phyloP scores from a whole-genome alignment of 2,329 filamentous ascomycete genomes.

The Huntiella abstrusa region DNA sequence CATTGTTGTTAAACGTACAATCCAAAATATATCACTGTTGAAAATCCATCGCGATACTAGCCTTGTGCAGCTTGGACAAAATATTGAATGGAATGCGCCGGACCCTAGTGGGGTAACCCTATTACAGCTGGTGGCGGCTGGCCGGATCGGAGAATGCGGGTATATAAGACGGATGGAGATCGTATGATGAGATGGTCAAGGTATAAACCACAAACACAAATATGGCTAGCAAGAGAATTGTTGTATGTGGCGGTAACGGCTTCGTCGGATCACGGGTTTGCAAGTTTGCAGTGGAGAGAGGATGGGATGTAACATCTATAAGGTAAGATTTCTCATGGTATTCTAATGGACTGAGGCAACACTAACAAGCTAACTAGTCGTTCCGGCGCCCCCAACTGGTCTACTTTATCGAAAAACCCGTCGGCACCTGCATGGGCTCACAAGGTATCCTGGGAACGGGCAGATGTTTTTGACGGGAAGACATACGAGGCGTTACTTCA shows the following conservation, averaged over 20 bases:
- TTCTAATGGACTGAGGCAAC: background rate
- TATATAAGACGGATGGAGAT: no score
- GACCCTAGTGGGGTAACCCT: no score
- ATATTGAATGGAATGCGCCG: no score
- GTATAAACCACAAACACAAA: slow-evolving; percentile 18
- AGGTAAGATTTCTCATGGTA: slow-evolving; percentile 36
- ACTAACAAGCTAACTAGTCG: slow-evolving; percentile 35
- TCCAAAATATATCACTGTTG: no score
- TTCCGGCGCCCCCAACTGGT: slow-evolving; percentile 78
- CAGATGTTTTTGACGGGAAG: slow-evolving; percentile 66
- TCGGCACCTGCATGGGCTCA: slow-evolving; percentile 62
- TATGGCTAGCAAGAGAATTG: slow-evolving; percentile 52
- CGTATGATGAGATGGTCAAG: background rate
- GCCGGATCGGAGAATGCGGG: no score
- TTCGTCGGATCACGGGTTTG: slow-evolving; percentile 83
- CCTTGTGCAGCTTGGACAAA: no score
- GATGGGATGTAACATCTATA: slow-evolving; percentile 84
- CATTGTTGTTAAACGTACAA: slow-evolving; percentile 22
- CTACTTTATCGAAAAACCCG: slow-evolving; percentile 50
- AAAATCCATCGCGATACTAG: no score
- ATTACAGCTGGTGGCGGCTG: no score
- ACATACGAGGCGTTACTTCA: slow-evolving; percentile 62
- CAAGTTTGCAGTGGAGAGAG: slow-evolving; percentile 65
- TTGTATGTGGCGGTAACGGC: slow-evolving; percentile 86
- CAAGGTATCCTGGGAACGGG: slow-evolving; percentile 70